phyloP scores from a whole-genome alignment of 2,329 filamentous ascomycete species.

The Teratosphaeriaceae sp. region DNA sequence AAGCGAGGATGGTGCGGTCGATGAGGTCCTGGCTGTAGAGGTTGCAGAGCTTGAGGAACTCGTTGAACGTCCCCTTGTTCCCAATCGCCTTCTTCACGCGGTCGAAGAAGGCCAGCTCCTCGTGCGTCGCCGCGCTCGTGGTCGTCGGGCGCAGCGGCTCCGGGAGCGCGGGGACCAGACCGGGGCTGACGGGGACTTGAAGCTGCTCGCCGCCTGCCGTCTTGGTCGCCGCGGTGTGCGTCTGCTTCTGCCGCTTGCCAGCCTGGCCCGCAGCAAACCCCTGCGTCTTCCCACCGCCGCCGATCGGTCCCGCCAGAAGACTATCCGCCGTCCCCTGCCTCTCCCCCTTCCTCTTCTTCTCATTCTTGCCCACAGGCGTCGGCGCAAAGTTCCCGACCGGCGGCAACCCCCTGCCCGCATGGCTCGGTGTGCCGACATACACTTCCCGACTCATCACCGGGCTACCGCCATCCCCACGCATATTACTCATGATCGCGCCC shows the following conservation, averaged over 20 bases:
- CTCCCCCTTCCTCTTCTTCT: conserved; percentile 72
- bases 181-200: conserved; percentile 64
- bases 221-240: conserved; percentile 46
- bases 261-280: conserved; percentile 17
- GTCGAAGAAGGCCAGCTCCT: conserved; percentile 92
- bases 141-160: conserved; percentile 76
- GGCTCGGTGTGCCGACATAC: conserved; percentile 31
- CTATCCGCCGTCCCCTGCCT: conserved; percentile 45
- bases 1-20: conserved; percentile 72
- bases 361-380: conserved; percentile 73
- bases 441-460: conserved; percentile 31
- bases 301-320: conserved; percentile 20
- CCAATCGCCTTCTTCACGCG: conserved; percentile 92
- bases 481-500: conserved; percentile 57
- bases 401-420: conserved; percentile 53
- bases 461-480: conserved; percentile 37
- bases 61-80: conserved; percentile 86
- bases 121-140: conserved; percentile 65
- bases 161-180: conserved; percentile 78
- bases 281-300: conserved; percentile 16
- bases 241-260: conserved; percentile 65
- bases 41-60: conserved; percentile 96
- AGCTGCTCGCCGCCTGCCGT: conserved; percentile 14
- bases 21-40: conserved; percentile 91
- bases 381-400: conserved; percentile 93